Evolutionary conservation across 2,329 filamentous ascomycete genomes (phyloP).

Genomic region (Penicillium sp.): DNA sequence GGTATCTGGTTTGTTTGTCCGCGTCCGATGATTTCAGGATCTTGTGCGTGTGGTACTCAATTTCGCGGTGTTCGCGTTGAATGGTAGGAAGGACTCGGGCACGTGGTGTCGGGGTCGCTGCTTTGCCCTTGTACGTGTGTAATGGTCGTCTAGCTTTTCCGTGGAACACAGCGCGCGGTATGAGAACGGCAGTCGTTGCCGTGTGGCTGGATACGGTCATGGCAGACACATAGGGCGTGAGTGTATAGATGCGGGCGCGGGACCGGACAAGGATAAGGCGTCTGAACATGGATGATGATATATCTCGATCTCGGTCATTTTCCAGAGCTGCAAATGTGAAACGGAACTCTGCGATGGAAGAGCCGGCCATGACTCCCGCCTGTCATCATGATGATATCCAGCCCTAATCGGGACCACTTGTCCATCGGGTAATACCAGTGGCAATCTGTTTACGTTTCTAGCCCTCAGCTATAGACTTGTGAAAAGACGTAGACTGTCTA

Average conservation of each 20-base stretch:
- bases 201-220: constrained; percentile 1
- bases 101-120: constrained; percentile 4
- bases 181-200: neutral
- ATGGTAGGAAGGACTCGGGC: constrained; percentile 38
- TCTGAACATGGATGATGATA: neutral
- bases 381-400: constrained; percentile 17
- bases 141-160: constrained; percentile 10
- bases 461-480: neutral
- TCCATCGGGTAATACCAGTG: neutral
- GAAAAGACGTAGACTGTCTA: neutral
- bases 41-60: constrained; percentile 45
- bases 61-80: constrained; percentile 43
- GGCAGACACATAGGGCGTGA: neutral
- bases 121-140: constrained; percentile 9
- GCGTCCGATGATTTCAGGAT: constrained; percentile 42
- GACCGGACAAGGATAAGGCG: neutral
- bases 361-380: constrained; percentile 6
- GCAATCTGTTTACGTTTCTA: neutral
- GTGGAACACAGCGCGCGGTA: neutral
- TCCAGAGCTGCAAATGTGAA: neutral
- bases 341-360: neutral
- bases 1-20: constrained; percentile 47
- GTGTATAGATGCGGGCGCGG: neutral
- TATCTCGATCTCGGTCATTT: neutral
- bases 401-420: constrained; percentile 1